Percentiles rank a stretch among this genome's conserved stretches.
phyloP scores from a whole-genome alignment of 768 basidiomycete species.

The Tylopilus sp. region DNA sequence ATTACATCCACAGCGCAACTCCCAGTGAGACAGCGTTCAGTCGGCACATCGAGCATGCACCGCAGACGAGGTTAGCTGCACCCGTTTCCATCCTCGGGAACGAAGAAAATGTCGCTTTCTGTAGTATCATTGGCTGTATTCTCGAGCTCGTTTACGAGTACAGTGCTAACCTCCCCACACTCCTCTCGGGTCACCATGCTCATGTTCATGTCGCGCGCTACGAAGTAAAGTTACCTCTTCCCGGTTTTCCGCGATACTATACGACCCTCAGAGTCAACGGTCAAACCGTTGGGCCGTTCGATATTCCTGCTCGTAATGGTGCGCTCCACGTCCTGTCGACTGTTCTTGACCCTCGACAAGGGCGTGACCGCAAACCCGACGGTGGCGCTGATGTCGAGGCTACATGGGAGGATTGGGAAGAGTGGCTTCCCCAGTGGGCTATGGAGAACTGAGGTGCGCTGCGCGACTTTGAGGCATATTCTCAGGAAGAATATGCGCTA shows the following conservation, averaged over 20 bases:
- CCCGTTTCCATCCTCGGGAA: neutral
- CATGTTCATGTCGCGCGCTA: slow-evolving; percentile 9
- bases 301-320: slow-evolving; percentile 14
- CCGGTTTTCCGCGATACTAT: slow-evolving; percentile 2
- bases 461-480: neutral
- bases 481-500: neutral
- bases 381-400: neutral
- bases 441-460: slow-evolving; percentile 4
- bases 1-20: slow-evolving; percentile 13
- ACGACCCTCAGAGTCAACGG: slow-evolving; percentile 12
- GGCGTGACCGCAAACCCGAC: neutral
- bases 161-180: slow-evolving; percentile 10
- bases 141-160: slow-evolving; percentile 13
- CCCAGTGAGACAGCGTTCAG: neutral
- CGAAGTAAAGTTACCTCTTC: slow-evolving; percentile 4
- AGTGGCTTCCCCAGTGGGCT: slow-evolving; percentile 16
- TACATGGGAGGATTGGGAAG: slow-evolving; percentile 14
- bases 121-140: neutral
- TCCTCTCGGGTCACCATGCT: slow-evolving; percentile 5
- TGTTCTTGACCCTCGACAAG: slow-evolving; percentile 12
- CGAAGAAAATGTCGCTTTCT: neutral
- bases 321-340: slow-evolving; percentile 11
- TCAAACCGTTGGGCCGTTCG: slow-evolving; percentile 2
- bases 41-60: neutral
- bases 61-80: neutral